A percentile compares a stretch with the other conserved stretches of the same genome.
Evolutionary conservation across 2,329 filamentous ascomycete genomes (phyloP).

Genomic region (Colletotrichum graminicola): DNA sequence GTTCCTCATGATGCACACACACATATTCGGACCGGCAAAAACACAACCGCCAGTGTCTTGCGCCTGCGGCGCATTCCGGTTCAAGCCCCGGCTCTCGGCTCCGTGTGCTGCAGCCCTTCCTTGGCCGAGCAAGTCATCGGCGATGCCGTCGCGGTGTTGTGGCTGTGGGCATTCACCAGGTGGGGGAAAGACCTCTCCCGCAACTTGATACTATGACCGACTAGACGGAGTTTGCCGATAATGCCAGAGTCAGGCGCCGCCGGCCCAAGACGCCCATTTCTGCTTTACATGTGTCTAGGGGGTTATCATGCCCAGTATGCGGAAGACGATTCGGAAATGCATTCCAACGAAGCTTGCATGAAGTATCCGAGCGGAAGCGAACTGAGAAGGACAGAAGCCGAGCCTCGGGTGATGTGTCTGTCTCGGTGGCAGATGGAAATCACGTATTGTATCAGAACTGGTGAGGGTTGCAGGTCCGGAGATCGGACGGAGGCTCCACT

Average conservation of each 20-base stretch:
- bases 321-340: conserved; percentile 1
- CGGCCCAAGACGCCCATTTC: too few relatives aligned
- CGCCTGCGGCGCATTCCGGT: not conserved
- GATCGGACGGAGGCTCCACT: conserved; percentile 20
- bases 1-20: not conserved
- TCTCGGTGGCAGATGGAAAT: conserved; percentile 12
- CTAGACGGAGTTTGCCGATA: too few relatives aligned
- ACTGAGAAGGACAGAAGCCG: conserved; percentile 17
- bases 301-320: conserved; percentile 23
- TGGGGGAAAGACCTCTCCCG: too few relatives aligned
- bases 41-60: not conserved
- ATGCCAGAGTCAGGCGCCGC: too few relatives aligned
- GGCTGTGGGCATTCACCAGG: conserved; percentile 19
- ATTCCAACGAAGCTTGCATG: conserved; percentile 3
- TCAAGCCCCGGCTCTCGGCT: conserved; percentile 19
- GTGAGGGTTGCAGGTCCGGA: conserved; percentile 17
- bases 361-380: conserved; percentile 4
- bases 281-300: too few relatives aligned
- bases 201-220: too few relatives aligned
- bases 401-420: conserved; percentile 29
- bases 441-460: conserved; percentile 16
- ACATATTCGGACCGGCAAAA: not conserved
- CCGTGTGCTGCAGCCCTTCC: conserved; percentile 14
- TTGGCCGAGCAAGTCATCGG: conserved; percentile 19
- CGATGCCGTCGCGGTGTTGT: conserved; percentile 26